Evolutionary conservation across 768 basidiomycete species (phyloP).

Genomic region (Dacryopinax spathularia): DNA sequence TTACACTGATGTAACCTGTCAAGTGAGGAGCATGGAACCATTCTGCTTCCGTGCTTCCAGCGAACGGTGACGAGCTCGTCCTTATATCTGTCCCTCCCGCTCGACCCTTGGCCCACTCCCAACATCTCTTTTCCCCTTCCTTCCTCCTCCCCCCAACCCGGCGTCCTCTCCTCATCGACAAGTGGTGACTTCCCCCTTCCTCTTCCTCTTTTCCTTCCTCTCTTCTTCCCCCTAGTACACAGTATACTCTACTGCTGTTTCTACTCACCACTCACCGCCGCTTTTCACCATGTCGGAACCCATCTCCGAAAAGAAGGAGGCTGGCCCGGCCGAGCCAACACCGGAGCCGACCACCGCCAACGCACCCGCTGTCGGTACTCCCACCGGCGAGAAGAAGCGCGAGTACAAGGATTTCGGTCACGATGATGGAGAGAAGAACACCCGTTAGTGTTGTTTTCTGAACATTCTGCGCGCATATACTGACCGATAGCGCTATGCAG

Average conservation of each 20-base stretch:
- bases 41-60: not conserved
- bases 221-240: not conserved
- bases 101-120: not conserved
- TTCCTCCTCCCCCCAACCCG: not conserved
- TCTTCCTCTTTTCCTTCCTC: not conserved
- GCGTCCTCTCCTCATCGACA: not conserved
- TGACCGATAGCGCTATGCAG: constrained; percentile 25
- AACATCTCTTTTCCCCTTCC: constrained; percentile 1
- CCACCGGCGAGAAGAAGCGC: constrained; percentile 38
- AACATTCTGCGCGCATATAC: not conserved
- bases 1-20: not conserved
- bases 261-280: not conserved
- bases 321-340: constrained; percentile 12
- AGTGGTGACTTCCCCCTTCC: constrained; percentile 1
- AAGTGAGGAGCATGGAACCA: not conserved
- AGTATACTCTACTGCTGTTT: not conserved
- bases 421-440: constrained; percentile 43
- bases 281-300: constrained; percentile 13
- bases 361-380: not conserved
- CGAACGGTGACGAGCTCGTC: not conserved
- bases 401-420: constrained; percentile 81
- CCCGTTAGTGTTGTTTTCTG: constrained; percentile 37
- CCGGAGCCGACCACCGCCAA: not conserved
- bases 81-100: not conserved
- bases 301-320: constrained; percentile 14